These are phyloP conservation scores for Xylaria venustula DNA, from an alignment of 495 filamentous ascomycete genomes.

Conservation along the genomic window DNA sequence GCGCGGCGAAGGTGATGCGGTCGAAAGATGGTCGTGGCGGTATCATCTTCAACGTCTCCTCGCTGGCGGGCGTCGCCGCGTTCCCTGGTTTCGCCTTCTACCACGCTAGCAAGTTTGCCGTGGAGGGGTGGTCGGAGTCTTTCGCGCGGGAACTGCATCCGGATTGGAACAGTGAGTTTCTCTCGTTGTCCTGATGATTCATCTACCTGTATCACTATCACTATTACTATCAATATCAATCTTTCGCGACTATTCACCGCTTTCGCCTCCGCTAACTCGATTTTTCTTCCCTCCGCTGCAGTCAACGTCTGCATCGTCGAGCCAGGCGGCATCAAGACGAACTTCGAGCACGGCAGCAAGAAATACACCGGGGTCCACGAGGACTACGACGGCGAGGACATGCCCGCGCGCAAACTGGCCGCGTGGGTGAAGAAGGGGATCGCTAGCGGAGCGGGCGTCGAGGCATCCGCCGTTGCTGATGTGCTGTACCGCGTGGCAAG, in stretches of 20 bases:
- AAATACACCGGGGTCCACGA: constrained; percentile 21
- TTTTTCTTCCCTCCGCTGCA: too few relatives aligned
- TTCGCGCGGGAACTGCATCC: constrained; percentile 48
- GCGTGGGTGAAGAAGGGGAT: constrained; percentile 33
- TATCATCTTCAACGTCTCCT: constrained; percentile 50
- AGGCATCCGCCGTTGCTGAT: constrained; percentile 33
- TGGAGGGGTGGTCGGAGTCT: constrained; percentile 55
- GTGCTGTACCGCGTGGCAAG: constrained; percentile 33
- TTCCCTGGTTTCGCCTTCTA: constrained; percentile 50
- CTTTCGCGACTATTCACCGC: too few relatives aligned
- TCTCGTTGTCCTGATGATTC: too few relatives aligned
- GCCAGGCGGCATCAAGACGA: constrained; percentile 47
- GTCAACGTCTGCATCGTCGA: constrained; percentile 46
- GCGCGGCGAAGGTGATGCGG: constrained; percentile 44
- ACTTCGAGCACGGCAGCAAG: constrained; percentile 29
- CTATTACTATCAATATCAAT: too few relatives aligned
- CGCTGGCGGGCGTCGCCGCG: constrained; percentile 46
- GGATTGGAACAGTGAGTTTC: constrained; percentile 45
- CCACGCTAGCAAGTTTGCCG: constrained; percentile 51
- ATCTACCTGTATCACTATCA: too few relatives aligned
- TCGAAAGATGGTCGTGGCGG: constrained; percentile 34
- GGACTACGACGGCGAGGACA: constrained; percentile 34
- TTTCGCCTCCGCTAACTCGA: too few relatives aligned
- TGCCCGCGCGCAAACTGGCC: constrained; percentile 35
- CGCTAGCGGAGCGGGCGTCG: constrained; percentile 27